Percentiles rank a stretch among this genome's conserved stretches.
These are phyloP conservation scores for Bryopsis sp. DNA, from an alignment of 139 green algal genomes.

Conservation along the genomic window DNA sequence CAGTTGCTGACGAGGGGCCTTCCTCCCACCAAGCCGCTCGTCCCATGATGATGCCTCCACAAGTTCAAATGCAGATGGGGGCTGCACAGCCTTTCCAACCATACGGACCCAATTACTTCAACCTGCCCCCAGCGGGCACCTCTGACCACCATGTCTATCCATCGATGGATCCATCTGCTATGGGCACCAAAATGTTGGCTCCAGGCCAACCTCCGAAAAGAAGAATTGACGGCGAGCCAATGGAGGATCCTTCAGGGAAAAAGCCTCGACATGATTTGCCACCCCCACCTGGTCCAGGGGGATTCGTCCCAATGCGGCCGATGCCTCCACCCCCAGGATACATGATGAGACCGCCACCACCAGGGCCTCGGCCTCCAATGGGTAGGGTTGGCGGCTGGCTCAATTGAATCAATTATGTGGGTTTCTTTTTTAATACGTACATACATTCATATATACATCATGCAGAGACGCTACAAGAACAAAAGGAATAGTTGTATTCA, in stretches of 20 bases:
- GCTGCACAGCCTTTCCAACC: not conserved
- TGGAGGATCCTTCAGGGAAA: not conserved
- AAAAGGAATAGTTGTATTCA: too few relatives aligned
- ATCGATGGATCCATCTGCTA: constrained; percentile 49
- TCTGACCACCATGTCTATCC: constrained; percentile 28
- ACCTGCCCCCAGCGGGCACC: constrained; percentile 16
- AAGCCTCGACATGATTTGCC: not conserved
- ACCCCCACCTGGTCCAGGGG: too few relatives aligned
- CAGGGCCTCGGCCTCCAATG: too few relatives aligned
- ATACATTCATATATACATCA: too few relatives aligned
- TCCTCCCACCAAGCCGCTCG: not conserved
- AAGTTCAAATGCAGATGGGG: constrained; percentile 13
- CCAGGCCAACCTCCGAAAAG: not conserved
- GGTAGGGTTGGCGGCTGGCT: too few relatives aligned
- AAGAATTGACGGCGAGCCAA: not conserved
- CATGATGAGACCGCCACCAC: too few relatives aligned
- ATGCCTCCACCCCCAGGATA: not conserved
- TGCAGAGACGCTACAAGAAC: too few relatives aligned
- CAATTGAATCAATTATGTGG: too few relatives aligned
- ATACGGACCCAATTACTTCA: constrained; percentile 29
- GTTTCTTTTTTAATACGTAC: too few relatives aligned
- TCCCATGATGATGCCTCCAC: too few relatives aligned
- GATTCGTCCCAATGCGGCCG: not conserved
- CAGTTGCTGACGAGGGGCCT: not conserved
- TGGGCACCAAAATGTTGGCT: constrained; percentile 21